These are phyloP conservation scores for Aspergillus sp. DNA, from an alignment of 2,329 filamentous ascomycete genomes.

Conservation along the genomic window DNA sequence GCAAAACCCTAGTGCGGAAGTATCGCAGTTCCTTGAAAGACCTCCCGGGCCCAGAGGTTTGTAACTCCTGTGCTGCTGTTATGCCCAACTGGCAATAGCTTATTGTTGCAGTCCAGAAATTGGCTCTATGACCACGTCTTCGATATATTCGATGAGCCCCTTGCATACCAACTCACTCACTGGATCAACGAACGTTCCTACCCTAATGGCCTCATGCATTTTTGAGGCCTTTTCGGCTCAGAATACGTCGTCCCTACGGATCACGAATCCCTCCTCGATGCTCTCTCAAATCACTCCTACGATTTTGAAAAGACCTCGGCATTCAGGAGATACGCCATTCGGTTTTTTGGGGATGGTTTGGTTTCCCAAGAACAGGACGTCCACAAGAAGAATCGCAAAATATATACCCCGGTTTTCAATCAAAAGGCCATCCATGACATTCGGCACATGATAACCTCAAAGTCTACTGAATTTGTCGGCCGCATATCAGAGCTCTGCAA, in stretches of 20 bases:
- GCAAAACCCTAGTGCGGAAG: too few relatives aligned
- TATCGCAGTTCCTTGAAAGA: not conserved
- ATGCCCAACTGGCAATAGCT: not conserved
- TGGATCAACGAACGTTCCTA: slow-evolving; percentile 3
- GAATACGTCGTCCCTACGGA: slow-evolving; percentile 1
- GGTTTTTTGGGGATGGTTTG: slow-evolving; percentile 1
- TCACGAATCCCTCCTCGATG: not conserved
- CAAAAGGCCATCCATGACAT: not conserved
- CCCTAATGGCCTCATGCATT: slow-evolving; percentile 3
- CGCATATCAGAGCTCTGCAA: not conserved
- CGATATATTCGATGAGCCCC: not conserved
- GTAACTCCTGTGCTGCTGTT: too few relatives aligned
- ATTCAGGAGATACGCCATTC: not conserved
- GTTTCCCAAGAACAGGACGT: slow-evolving; percentile 1
- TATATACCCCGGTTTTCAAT: not conserved
- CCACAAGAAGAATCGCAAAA: slow-evolving; percentile 1
- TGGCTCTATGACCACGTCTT: slow-evolving; percentile 4
- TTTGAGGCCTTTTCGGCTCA: slow-evolving; percentile 1
- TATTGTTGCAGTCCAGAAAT: not conserved
- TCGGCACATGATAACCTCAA: not conserved
- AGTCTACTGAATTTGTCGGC: not conserved
- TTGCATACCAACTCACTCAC: not conserved
- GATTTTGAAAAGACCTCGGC: slow-evolving; percentile 1
- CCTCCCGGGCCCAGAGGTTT: slow-evolving; percentile 3
- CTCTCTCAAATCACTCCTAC: not conserved